Evolutionary conservation across 441 rosid species (phyloP).

Genomic region (Euphorbia corollata): DNA sequence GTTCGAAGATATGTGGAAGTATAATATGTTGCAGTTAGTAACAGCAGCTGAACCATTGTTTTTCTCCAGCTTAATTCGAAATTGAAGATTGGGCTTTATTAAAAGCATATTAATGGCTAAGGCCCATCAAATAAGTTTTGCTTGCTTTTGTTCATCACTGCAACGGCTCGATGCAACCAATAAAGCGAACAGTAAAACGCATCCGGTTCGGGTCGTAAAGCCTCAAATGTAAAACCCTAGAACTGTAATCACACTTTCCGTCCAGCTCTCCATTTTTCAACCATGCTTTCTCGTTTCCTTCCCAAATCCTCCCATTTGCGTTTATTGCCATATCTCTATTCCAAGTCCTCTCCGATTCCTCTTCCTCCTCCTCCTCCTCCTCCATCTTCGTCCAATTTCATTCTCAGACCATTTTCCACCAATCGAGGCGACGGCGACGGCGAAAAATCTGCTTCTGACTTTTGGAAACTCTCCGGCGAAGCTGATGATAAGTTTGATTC

Average conservation of each 20-base stretch:
- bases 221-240: too few species aligned
- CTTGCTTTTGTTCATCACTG: too few species aligned
- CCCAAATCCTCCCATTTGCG: constrained; percentile 56
- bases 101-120: too few species aligned
- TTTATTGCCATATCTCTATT: constrained; percentile 30
- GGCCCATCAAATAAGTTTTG: too few species aligned
- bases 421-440: constrained; percentile 25
- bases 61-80: background rate
- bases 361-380: constrained; percentile 16
- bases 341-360: constrained; percentile 25
- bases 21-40: background rate
- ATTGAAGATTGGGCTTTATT: background rate
- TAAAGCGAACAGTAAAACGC: too few species aligned
- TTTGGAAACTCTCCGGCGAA: constrained; percentile 48
- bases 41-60: background rate
- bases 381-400: constrained; percentile 24
- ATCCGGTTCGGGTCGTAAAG: too few species aligned
- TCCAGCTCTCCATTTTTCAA: background rate
- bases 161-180: too few species aligned
- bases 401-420: constrained; percentile 43
- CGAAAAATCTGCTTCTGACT: constrained; percentile 17
- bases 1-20: constrained; percentile 3
- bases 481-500: constrained; percentile 31
- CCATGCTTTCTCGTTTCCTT: constrained; percentile 67
- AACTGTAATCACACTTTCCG: background rate